Base-by-base conservation (phyloP, 371 early-diverging fungal species). In the Massospora cicadina region DNA sequence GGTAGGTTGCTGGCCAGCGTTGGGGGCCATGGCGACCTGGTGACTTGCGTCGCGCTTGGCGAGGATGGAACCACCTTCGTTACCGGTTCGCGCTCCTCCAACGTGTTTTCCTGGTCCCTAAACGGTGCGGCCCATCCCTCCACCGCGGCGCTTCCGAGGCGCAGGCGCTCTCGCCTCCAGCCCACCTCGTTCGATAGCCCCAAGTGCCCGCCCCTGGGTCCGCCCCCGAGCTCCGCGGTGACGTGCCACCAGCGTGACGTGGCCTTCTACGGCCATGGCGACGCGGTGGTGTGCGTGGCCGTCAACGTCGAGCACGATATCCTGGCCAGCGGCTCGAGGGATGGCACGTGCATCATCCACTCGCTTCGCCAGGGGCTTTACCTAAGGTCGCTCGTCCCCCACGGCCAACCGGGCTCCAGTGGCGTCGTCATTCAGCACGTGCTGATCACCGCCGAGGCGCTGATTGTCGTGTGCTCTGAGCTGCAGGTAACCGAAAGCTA, bases 71-170 rank as follows among this genome's bases (percentile, higher is more conserved):
- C 67, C 25, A 75, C 68, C 25, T 58, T 87, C 1, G 76, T 83
- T 13, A 78, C 79, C 0, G 89, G 87, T n/a, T 86, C 87, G 2
- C 71, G 78, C 60, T 83, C 84, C 68, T 77, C 83, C 26, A 76
- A 77, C 26, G 81, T 80, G 1, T 68, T 74, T 43, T 71, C 83
- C 10, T 87, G 87, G 86, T 71, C 75, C 68, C 26, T 62, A 31
- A 43, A 13, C 10, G 43, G 23, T 27, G 5, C 31, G 25, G 7
- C 33, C 43, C 58, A 43, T 13, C 3, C 24, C 1, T 54, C 5
- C 26, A 43, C 1, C 25, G 5, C 27, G 12, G 29, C 28, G 10
- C 28, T 26, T 24, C n/a, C 27, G 2, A 53, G 54, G 30, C 25
- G 53, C 24, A 65, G 25, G 30, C 54, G 24, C 24, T 27, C 54